Conservation (phyloP, 352 stramenopile species). For the Pilasporangium apinafurcum region DNA sequence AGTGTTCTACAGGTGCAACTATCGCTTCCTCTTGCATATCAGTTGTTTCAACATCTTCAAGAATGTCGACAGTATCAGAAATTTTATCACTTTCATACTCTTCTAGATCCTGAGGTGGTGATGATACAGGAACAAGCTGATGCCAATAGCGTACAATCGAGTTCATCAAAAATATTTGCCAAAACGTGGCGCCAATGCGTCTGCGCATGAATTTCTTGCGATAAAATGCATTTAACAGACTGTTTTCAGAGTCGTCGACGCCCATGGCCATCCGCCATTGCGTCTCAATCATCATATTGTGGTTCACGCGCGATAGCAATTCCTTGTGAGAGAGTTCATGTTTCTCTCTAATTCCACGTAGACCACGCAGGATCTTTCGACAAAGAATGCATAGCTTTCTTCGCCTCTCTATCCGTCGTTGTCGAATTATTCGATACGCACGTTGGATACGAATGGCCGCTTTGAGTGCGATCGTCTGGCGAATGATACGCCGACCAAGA, state of each 20-base stretch:
- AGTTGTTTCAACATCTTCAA: too few species aligned
- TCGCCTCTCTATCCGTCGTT: constrained; percentile 14
- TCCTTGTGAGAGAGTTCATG: constrained; percentile 44
- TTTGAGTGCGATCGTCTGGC: constrained; percentile 26
- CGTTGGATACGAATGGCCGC: constrained; percentile 42
- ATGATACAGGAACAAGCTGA: constrained; percentile 12
- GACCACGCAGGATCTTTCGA: constrained; percentile 42
- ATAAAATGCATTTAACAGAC: constrained; percentile 49
- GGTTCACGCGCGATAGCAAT: constrained; percentile 38
- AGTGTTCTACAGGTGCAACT: too few species aligned
- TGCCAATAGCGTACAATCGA: constrained; percentile 31
- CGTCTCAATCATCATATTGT: constrained; percentile 60
- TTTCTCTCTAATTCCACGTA: constrained; percentile 26
- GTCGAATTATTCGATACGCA: constrained; percentile 27
- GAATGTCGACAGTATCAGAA: too few species aligned
- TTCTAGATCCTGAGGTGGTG: too few species aligned
- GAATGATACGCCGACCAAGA: constrained; percentile 43
- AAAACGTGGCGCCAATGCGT: constrained; percentile 25
- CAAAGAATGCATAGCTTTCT: constrained; percentile 31
- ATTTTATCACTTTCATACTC: too few species aligned
- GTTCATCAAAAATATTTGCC: constrained; percentile 15
- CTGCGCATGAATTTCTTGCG: constrained; percentile 52
- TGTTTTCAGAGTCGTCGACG: constrained; percentile 42
- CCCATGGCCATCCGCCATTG: constrained; percentile 66
- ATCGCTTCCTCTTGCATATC: too few species aligned